These are phyloP conservation scores for Candida sanyaensis DNA, from an alignment of 1,139 yeast species.

Conservation along the genomic window DNA sequence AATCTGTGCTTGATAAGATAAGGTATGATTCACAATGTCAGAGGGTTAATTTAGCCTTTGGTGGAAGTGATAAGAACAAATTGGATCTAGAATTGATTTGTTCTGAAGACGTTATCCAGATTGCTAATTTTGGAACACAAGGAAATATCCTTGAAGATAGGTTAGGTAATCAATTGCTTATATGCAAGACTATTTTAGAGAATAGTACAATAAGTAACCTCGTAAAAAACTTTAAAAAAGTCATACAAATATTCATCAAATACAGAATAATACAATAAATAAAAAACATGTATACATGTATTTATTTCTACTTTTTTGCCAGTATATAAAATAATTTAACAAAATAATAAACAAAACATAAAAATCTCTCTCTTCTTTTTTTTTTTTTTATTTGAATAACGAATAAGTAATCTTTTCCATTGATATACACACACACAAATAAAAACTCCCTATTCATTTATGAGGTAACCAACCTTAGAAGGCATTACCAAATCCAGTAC, in stretches of 20 bases:
- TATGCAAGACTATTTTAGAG: slow-evolving; percentile 19
- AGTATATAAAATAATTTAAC: slow-evolving; percentile 6
- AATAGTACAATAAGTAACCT: slow-evolving; percentile 20
- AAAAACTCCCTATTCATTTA: neutral
- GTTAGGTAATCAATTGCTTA: slow-evolving; percentile 7
- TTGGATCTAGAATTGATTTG: slow-evolving; percentile 22
- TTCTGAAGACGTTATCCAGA: slow-evolving; percentile 18
- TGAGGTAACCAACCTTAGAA: slow-evolving; percentile 23
- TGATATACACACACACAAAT: neutral
- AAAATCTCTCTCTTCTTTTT: slow-evolving; percentile 2
- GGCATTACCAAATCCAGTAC: slow-evolving; percentile 52
- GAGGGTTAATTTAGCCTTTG: slow-evolving; percentile 17
- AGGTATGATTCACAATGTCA: slow-evolving; percentile 30
- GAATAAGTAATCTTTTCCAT: neutral
- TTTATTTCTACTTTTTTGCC: neutral
- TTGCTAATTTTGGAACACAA: slow-evolving; percentile 12
- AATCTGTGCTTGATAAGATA: slow-evolving; percentile 15
- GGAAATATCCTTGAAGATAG: slow-evolving; percentile 2
- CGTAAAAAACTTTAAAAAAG: slow-evolving; percentile 19
- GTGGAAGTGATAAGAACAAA: neutral
- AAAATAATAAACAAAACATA: slow-evolving; percentile 7
- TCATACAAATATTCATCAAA: slow-evolving; percentile 15
- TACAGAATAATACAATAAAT: slow-evolving; percentile 12
- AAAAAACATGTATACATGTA: slow-evolving; percentile 2
- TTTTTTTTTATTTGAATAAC: neutral